Evolutionary conservation across 2,329 filamentous ascomycete genomes (phyloP).

Genomic region (Fusarium guadeloupense): DNA sequence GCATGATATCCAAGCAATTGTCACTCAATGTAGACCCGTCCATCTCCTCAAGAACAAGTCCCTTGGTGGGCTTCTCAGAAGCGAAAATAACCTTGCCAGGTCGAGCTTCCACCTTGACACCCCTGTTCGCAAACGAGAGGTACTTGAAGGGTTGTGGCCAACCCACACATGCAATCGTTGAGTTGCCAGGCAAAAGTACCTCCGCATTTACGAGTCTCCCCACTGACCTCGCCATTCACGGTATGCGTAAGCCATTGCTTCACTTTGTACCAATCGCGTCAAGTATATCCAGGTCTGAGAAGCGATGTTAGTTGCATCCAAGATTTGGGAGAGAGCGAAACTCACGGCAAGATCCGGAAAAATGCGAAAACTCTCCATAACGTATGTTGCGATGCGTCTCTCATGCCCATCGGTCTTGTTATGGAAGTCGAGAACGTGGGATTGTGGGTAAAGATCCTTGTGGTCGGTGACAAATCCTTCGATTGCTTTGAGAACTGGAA

Average conservation of each 20-base stretch:
- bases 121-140: constrained; percentile 58
- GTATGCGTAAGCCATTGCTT: constrained; percentile 62
- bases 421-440: constrained; percentile 80
- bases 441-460: constrained; percentile 70
- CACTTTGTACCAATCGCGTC: constrained; percentile 64
- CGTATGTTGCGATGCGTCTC: constrained; percentile 76
- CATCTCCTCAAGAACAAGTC: constrained; percentile 62
- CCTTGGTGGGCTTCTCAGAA: constrained; percentile 62
- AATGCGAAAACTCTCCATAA: constrained; percentile 76
- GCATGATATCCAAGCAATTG: constrained; percentile 67
- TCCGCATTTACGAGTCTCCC: constrained; percentile 62
- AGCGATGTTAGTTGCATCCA: too few relatives aligned
- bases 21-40: constrained; percentile 59
- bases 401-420: constrained; percentile 86
- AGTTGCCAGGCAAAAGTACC: constrained; percentile 75
- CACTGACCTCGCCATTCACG: constrained; percentile 70
- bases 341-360: constrained; percentile 48
- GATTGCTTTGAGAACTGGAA: constrained; percentile 76
- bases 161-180: constrained; percentile 69
- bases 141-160: constrained; percentile 73
- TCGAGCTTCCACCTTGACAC: constrained; percentile 46
- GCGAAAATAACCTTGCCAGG: constrained; percentile 44
- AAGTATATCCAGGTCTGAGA: constrained; percentile 81
- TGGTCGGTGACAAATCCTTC: constrained; percentile 67
- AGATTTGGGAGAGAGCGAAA: too few relatives aligned